These are phyloP conservation scores for Gnaphalium uliginosum DNA, from an alignment of 129 eudicot species.

Conservation along the genomic window DNA sequence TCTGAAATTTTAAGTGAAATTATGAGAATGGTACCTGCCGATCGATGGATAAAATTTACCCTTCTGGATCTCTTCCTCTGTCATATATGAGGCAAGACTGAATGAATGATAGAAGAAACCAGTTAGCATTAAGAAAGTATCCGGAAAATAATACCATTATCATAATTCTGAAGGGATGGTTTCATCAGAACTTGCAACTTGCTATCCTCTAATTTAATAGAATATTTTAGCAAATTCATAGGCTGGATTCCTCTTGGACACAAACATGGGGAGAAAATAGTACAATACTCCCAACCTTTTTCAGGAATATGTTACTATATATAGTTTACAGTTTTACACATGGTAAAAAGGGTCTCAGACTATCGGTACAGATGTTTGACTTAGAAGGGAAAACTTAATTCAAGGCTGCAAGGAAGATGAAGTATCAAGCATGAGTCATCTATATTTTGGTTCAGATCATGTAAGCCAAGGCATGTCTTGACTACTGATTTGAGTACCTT, in stretches of 20 bases:
- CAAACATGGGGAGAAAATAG: too few species aligned
- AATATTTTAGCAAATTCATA: too few species aligned
- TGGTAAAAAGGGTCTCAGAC: background rate
- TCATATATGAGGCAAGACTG: constrained; percentile 98
- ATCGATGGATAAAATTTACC: constrained; percentile 91
- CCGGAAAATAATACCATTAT: background rate
- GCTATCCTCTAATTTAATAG: too few species aligned
- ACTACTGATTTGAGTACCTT: too few species aligned
- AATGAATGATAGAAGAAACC: constrained; percentile 10
- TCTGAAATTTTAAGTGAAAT: too few species aligned
- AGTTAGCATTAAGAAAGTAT: constrained; percentile 24
- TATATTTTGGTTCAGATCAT: too few species aligned
- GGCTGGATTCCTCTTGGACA: too few species aligned
- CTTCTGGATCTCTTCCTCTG: constrained; percentile 78
- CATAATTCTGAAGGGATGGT: background rate
- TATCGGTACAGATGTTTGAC: background rate
- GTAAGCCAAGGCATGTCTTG: too few species aligned
- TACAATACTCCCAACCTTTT: too few species aligned
- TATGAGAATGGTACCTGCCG: constrained; percentile 47
- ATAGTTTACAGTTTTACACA: too few species aligned
- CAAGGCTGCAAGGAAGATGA: background rate
- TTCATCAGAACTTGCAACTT: too few species aligned
- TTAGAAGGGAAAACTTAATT: background rate
- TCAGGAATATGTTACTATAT: too few species aligned
- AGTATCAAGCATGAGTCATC: background rate